Base-by-base conservation (phyloP, 441 rosid genomes). In the California macrophylla region DNA sequence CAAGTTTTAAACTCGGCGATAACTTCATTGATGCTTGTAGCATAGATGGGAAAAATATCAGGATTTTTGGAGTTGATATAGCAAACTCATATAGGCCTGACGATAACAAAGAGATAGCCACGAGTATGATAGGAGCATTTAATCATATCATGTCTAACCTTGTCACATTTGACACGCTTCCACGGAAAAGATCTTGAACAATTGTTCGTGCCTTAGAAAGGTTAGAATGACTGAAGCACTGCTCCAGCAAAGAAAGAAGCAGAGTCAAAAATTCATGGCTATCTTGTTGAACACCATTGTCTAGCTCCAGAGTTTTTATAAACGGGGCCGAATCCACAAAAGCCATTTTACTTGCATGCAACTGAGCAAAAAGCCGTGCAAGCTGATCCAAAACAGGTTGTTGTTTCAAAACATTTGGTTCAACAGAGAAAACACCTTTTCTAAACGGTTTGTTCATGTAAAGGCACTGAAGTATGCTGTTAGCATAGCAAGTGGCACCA, bases 401-500 rank as follows among this genome's bases (percentile, higher is more conserved):
- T 74, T 85, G 87, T 47, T 78, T 87, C 78, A 91, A 72, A 62
- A 90, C 80, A 78, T 87, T 87, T 8, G 86, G 81, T 71, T 94
- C 98, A 58, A 90, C 86, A 73, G 92, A 84, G 76, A 94, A 94
- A 77, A 94, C 84, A 42, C 93, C 90, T 76, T 82, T 84, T 24
- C 98, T 79, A 58, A 94, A 94, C 20, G 86, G 83, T 73, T 85
- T 75, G 70, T 90, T 91, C 98, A 90, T 91, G 83, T 91, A 87
- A 24, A 94, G 74, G 79, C 89, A 91, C 76, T 94, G 99, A 54
- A 94, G 91, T 76, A 94, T 92, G 79, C 99, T 94, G 75, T 94
- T 94, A 30, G 99, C 99, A 78, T 94, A 94, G 82, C 99, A 91
- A 28, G 99, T 94, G 47, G 99, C 99, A 13, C 97, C 97, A 64